Evolutionary conservation across 1,284 basidiomycete genomes (phyloP).

Genomic region (Heterobasidion occidentale): DNA sequence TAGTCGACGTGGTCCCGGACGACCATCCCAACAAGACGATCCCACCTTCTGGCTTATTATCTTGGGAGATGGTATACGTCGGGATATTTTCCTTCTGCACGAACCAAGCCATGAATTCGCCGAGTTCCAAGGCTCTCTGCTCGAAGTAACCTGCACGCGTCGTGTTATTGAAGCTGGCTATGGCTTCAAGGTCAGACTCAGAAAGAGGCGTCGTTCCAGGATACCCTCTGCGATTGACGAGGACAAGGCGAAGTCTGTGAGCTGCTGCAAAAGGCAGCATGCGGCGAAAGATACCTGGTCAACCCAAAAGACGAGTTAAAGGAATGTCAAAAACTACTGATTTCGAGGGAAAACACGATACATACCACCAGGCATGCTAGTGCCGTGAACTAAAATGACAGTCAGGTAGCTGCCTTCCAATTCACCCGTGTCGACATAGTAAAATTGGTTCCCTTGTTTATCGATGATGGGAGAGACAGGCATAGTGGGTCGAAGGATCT

Average conservation of each 20-base stretch:
- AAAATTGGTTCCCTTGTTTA: slow-evolving; percentile 7
- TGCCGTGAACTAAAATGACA: slow-evolving; percentile 14
- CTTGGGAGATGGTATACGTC: too few species aligned
- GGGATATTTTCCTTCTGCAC: slow-evolving; percentile 7
- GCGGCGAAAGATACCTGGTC: slow-evolving; percentile 13
- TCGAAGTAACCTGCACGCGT: background rate
- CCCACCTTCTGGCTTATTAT: background rate
- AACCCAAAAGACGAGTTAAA: too few species aligned
- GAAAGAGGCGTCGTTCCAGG: slow-evolving; percentile 13
- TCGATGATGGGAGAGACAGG: slow-evolving; percentile 10
- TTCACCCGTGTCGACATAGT: slow-evolving; percentile 14
- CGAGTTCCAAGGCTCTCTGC: slow-evolving; percentile 8
- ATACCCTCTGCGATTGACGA: slow-evolving; percentile 15
- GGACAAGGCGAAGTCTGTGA: slow-evolving; percentile 12
- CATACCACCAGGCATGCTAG: slow-evolving; percentile 12
- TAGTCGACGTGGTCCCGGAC: slow-evolving; percentile 26
- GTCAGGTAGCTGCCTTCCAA: slow-evolving; percentile 11
- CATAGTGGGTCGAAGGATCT: slow-evolving; percentile 4
- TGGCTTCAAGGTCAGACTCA: slow-evolving; percentile 7
- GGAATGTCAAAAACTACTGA: too few species aligned
- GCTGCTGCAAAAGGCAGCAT: slow-evolving; percentile 10
- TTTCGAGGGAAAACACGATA: too few species aligned
- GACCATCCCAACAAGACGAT: background rate
- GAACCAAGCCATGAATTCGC: slow-evolving; percentile 11
- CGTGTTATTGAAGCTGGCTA: too few species aligned